Percentiles rank a stretch among this genome's conserved stretches.
phyloP scores from a whole-genome alignment of 345 rosid genomes.

The Durio zibethinus region DNA sequence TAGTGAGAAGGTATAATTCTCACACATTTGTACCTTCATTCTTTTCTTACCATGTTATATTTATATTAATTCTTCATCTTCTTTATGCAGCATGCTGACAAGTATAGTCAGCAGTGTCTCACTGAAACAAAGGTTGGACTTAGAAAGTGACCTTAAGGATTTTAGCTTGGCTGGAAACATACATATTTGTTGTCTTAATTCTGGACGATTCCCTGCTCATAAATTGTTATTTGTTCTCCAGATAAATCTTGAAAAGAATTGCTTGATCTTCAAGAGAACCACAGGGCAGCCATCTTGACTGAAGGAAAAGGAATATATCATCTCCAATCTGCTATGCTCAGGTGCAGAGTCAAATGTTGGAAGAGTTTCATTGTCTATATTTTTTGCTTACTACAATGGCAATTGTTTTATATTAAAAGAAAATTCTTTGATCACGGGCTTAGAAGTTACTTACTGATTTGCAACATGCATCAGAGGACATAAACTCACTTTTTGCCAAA shows the following conservation, averaged over 20 bases:
- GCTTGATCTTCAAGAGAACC: constrained; percentile 20
- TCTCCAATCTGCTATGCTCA: constrained; percentile 55
- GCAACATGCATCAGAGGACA: constrained; percentile 76
- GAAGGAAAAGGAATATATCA: constrained; percentile 55
- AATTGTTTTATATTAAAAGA: constrained; percentile 42
- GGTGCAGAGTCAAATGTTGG: constrained; percentile 39
- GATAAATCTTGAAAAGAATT: constrained; percentile 61
- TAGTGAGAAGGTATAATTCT: constrained; percentile 52
- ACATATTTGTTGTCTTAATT: constrained; percentile 8
- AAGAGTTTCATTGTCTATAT: not conserved
- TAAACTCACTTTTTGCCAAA: constrained; percentile 61
- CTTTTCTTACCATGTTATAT: not conserved
- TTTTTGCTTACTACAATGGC: constrained; percentile 7
- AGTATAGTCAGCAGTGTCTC: constrained; percentile 58
- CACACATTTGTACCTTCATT: constrained; percentile 1
- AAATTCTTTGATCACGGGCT: constrained; percentile 50
- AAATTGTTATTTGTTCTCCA: constrained; percentile 27
- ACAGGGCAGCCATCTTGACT: constrained; percentile 33
- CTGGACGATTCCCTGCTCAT: constrained; percentile 5
- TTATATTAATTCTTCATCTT: constrained; percentile 8
- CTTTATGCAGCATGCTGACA: constrained; percentile 59
- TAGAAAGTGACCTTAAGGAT: constrained; percentile 56
- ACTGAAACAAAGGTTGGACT: constrained; percentile 57
- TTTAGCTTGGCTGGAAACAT: constrained; percentile 25
- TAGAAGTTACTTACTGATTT: constrained; percentile 65